A percentile compares a stretch with the other conserved stretches of the same genome.
Evolutionary conservation across 495 filamentous ascomycete species (phyloP).

Genomic region (Hamigera avellanea): DNA sequence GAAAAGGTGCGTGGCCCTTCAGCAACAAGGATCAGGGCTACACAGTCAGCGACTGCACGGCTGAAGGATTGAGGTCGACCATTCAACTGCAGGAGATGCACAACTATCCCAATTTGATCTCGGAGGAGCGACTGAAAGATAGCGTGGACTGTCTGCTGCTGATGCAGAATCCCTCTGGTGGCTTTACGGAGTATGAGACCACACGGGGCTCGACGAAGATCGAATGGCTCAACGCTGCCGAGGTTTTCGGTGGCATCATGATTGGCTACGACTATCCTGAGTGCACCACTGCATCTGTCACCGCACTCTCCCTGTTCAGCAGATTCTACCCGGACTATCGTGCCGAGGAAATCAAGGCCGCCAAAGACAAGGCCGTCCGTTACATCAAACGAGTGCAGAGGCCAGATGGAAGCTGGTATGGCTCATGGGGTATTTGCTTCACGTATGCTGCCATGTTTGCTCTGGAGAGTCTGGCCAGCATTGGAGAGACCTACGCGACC

Average conservation of each 20-base stretch:
- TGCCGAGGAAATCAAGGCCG: slow-evolving; percentile 56
- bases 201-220: slow-evolving; percentile 64
- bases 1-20: slow-evolving; percentile 94
- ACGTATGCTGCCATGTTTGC: slow-evolving; percentile 96
- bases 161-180: slow-evolving; percentile 83
- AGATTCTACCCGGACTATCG: slow-evolving; percentile 75
- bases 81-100: slow-evolving; percentile 73
- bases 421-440: slow-evolving; percentile 95
- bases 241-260: slow-evolving; percentile 97
- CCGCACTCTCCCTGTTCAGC: slow-evolving; percentile 70
- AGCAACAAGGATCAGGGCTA: slow-evolving; percentile 88
- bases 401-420: slow-evolving; percentile 88
- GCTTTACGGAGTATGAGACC: slow-evolving; percentile 83
- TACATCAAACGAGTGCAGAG: slow-evolving; percentile 76
- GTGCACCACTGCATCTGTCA: slow-evolving; percentile 94
- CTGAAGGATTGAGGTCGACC: slow-evolving; percentile 79
- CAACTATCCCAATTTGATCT: slow-evolving; percentile 63
- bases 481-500: slow-evolving; percentile 70
- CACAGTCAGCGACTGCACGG: slow-evolving; percentile 86
- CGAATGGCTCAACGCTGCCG: slow-evolving; percentile 85
- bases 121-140: slow-evolving; percentile 66
- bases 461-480: slow-evolving; percentile 68
- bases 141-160: slow-evolving; percentile 83
- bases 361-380: slow-evolving; percentile 56
- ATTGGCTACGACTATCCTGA: slow-evolving; percentile 96